Base-by-base conservation (phyloP, 1,284 basidiomycete genomes). In the Fomitopsis pinicola region DNA sequence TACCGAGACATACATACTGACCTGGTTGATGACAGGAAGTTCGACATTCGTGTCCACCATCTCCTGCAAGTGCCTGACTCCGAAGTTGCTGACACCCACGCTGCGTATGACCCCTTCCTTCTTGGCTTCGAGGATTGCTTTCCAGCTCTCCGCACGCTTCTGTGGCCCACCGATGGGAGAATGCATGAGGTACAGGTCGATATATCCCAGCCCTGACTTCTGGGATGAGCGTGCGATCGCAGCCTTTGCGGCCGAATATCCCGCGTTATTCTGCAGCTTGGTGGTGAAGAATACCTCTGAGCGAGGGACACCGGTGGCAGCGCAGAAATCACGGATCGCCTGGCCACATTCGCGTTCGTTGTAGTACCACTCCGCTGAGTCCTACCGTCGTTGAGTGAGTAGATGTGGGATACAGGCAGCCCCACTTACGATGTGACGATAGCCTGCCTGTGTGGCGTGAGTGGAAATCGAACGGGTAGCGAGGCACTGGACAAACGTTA, bases 151-250 rank as follows among this genome's bases (percentile, higher is more conserved):
- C 28, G 77, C 72, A 10, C 87, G 79, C 45, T 77, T 79, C 55
- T 77, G 61, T 5, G 76, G 75, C 1, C 86, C 85, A 4, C 82
- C 81, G 28, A 82, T 75, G 5, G 87, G 86, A 40, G 83, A 82
- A 63, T 92, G 89, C 28, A 92, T 80, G 52, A 92, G 79, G 72
- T 89, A 88, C 30, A 92, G 74, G 68, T 92, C 82, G 60, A 91
- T 82, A 69, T 86, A 88, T 12, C 75, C 83, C 36, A 86, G 74
- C 1, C 80, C 79, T 64, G 82, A 84, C 54, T 75, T 75, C 28
- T 81, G 74, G 17, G 90, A 72, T 1, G 86, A 88, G 50, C 74
- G 77, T 62, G 81, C 68, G 60, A 90, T 84, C 58, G 84, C 79
- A 30, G 74, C 71, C 62, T 78, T 77, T 12, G 82, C 79, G 22